These are phyloP conservation scores for Phytophthora nicotianae DNA, from an alignment of 352 stramenopile genomes.

Conservation along the genomic window DNA sequence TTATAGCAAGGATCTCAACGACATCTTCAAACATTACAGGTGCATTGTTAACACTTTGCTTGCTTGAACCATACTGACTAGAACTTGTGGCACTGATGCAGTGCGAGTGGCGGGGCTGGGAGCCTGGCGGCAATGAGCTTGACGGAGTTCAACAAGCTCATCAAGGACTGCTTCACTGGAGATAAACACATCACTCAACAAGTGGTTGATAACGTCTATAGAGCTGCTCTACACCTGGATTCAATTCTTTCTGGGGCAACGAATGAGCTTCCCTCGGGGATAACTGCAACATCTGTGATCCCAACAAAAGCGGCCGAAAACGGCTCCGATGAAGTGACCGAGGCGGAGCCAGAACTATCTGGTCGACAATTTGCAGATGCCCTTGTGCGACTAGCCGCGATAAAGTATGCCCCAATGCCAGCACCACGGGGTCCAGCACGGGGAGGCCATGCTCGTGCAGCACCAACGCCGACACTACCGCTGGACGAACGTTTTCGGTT, in stretches of 20 bases:
- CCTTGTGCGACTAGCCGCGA: constrained; percentile 57
- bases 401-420: constrained; percentile 47
- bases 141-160: constrained; percentile 76
- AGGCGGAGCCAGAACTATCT: constrained; percentile 52
- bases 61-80: not conserved
- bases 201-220: constrained; percentile 57
- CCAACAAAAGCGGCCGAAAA: not conserved
- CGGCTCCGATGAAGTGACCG: not conserved
- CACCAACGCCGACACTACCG: constrained; percentile 19
- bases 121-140: constrained; percentile 78
- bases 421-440: constrained; percentile 13
- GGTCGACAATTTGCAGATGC: constrained; percentile 72
- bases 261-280: not conserved
- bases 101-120: constrained; percentile 61
- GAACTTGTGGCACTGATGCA: constrained; percentile 22
- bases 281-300: not conserved
- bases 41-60: constrained; percentile 14
- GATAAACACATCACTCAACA: constrained; percentile 51
- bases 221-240: constrained; percentile 27
- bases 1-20: constrained; percentile 79
- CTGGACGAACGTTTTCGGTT: constrained; percentile 67
- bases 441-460: constrained; percentile 11
- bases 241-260: not conserved
- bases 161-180: constrained; percentile 62
- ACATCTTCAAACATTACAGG: constrained; percentile 89